Conservation (phyloP, 1,284 basidiomycete species). For the Mycena sp. region DNA sequence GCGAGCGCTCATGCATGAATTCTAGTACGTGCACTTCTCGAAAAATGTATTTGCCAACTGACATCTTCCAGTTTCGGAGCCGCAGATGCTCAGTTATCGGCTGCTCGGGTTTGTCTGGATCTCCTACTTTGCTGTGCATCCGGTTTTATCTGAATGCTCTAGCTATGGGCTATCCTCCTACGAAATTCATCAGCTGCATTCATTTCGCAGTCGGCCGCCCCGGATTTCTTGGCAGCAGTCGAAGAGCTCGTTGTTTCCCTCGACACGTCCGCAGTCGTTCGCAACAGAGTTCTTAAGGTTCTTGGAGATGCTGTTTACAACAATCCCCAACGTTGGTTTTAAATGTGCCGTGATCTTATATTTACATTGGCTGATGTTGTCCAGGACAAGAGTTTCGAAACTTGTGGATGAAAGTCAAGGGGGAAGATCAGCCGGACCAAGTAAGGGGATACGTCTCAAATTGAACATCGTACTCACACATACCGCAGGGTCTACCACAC, state of each 20-base stretch:
- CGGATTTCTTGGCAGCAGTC: constrained; percentile 24
- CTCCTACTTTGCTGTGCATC: neutral
- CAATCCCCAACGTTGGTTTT: constrained; percentile 16
- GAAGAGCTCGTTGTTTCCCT: constrained; percentile 6
- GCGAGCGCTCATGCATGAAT: constrained; percentile 25
- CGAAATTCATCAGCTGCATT: constrained; percentile 27
- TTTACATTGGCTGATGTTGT: neutral
- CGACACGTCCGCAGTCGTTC: constrained; percentile 17
- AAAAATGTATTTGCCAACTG: neutral
- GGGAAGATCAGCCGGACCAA: constrained; percentile 6
- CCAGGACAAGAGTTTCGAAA: constrained; percentile 11
- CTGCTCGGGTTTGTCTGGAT: constrained; percentile 16
- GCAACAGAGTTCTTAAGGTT: constrained; percentile 21
- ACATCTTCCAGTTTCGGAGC: constrained; percentile 9
- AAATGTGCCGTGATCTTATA: neutral
- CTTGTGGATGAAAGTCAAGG: constrained; percentile 23
- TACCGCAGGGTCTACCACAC: constrained; percentile 15
- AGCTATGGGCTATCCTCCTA: constrained; percentile 29
- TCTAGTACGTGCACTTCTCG: constrained; percentile 10
- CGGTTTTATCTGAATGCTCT: neutral
- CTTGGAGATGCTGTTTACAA: constrained; percentile 27
- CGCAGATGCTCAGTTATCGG: constrained; percentile 25
- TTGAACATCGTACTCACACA: neutral
- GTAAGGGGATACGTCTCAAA: neutral
- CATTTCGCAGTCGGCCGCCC: constrained; percentile 21